Evolutionary conservation across 2,329 filamentous ascomycete species (phyloP).

Genomic region (Nemania diffusa): DNA sequence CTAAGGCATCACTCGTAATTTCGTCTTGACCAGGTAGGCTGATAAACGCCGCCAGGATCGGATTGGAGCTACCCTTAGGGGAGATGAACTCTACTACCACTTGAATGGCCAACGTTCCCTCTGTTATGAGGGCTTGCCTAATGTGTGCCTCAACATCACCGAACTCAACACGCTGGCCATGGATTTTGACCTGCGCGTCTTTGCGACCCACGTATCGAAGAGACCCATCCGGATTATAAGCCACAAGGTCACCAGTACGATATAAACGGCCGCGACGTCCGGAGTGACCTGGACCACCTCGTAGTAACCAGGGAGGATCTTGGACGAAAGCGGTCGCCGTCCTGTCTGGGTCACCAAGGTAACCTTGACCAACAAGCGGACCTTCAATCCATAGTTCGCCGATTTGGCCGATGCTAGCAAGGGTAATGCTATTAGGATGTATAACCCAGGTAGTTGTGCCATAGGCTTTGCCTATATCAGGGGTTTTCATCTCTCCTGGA

Average conservation of each 20-base stretch:
- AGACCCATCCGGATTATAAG: constrained; percentile 41
- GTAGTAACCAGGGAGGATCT: neutral
- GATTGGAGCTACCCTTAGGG: neutral
- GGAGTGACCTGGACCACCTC: neutral
- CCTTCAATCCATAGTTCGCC: constrained; percentile 29
- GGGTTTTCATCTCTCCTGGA: neutral
- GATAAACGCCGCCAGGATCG: constrained; percentile 2
- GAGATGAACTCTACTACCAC: neutral
- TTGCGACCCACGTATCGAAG: constrained; percentile 36
- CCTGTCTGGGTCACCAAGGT: constrained; percentile 5
- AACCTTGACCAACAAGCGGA: constrained; percentile 22
- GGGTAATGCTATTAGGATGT: neutral
- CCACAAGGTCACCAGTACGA: constrained; percentile 48
- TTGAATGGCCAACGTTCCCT: neutral
- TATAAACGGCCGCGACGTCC: constrained; percentile 44
- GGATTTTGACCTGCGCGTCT: constrained; percentile 28
- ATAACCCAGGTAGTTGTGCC: constrained; percentile 16
- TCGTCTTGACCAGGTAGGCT: constrained; percentile 1
- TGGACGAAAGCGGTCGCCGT: neutral
- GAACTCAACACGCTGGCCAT: constrained; percentile 29
- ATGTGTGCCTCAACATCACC: constrained; percentile 27
- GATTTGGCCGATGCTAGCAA: constrained; percentile 12
- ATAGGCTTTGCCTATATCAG: neutral
- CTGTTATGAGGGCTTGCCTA: neutral
- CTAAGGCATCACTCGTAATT: neutral